These are phyloP conservation scores for Zalaria obscura DNA, from an alignment of 2,329 filamentous ascomycete species.

Conservation along the genomic window DNA sequence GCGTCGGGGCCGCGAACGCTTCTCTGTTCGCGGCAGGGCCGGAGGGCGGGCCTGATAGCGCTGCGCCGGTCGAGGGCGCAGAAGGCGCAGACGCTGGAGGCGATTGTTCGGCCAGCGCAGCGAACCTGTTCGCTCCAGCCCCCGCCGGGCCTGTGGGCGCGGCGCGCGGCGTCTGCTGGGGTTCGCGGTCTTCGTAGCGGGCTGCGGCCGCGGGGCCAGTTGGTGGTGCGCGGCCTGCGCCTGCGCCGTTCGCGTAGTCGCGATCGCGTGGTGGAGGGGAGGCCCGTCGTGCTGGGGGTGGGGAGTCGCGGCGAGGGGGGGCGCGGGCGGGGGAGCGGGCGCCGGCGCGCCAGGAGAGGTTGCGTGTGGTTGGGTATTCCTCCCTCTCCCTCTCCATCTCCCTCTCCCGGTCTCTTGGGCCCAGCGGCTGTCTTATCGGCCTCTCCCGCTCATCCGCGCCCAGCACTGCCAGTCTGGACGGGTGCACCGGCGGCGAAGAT, in stretches of 20 bases:
- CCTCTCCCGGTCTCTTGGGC: too few relatives aligned
- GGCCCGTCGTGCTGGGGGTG: conserved; percentile 23
- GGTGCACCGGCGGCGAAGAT: conserved; percentile 45
- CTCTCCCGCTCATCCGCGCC: conserved; percentile 18
- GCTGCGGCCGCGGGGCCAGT: conserved; percentile 8
- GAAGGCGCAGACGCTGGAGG: too few relatives aligned
- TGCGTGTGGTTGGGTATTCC: too few relatives aligned
- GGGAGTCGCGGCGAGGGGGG: conserved; percentile 1
- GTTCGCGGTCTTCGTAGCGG: too few relatives aligned
- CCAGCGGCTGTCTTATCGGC: too few relatives aligned
- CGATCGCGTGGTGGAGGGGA: conserved; percentile 13
- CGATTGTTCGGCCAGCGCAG: too few relatives aligned
- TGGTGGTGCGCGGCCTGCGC: conserved; percentile 8
- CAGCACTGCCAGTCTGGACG: conserved; percentile 31
- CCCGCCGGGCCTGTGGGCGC: conserved; percentile 17
- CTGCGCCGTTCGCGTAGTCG: background rate
- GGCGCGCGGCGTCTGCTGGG: conserved; percentile 7
- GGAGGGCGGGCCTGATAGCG: too few relatives aligned
- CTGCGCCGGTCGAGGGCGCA: too few relatives aligned
- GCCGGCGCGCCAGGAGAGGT: too few relatives aligned
- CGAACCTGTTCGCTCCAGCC: background rate
- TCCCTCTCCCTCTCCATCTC: too few relatives aligned
- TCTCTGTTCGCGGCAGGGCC: too few relatives aligned
- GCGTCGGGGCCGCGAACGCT: background rate
- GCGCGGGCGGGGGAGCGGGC: background rate